phyloP scores from a whole-genome alignment of 1,139 yeast species.

The Taphrina sp. region DNA sequence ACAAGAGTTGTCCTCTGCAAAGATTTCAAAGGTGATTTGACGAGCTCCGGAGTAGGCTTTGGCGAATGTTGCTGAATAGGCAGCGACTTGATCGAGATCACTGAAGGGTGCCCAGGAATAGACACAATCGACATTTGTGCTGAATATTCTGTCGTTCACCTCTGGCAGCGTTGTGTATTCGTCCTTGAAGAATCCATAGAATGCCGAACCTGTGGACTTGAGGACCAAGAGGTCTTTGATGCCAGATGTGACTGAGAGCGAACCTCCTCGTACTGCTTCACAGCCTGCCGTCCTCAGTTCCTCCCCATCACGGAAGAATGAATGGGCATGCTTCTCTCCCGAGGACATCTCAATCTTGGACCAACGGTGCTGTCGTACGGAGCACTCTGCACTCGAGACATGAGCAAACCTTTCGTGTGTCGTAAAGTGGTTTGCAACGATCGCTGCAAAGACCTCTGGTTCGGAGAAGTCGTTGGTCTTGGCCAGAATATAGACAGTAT shows the following conservation, averaged over 20 bases:
- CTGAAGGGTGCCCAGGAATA: conserved; percentile 65
- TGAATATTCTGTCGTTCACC: conserved; percentile 75
- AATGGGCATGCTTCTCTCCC: conserved; percentile 76
- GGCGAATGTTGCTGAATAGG: conserved; percentile 43
- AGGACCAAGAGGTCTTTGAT: conserved; percentile 81
- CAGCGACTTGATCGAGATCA: conserved; percentile 52
- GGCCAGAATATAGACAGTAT: conserved; percentile 67
- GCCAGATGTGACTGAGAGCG: conserved; percentile 62
- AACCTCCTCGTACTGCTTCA: conserved; percentile 51
- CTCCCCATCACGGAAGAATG: conserved; percentile 79
- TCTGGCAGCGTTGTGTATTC: conserved; percentile 86
- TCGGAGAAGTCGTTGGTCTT: conserved; percentile 75
- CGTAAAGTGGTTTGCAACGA: conserved; percentile 75
- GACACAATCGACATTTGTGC: conserved; percentile 77
- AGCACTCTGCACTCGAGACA: conserved; percentile 66
- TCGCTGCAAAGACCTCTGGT: conserved; percentile 84
- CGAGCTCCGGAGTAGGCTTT: conserved; percentile 55
- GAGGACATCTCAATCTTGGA: conserved; percentile 62
- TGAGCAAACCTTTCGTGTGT: conserved; percentile 60
- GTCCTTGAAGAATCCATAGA: conserved; percentile 78
- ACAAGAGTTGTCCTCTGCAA: conserved; percentile 82
- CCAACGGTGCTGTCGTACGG: conserved; percentile 75
- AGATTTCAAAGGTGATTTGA: conserved; percentile 66
- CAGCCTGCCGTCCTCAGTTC: conserved; percentile 67
- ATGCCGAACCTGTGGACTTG: conserved; percentile 92